Base-by-base conservation (phyloP, 1,284 basidiomycete species). In the Trichosporon asahii region DNA sequence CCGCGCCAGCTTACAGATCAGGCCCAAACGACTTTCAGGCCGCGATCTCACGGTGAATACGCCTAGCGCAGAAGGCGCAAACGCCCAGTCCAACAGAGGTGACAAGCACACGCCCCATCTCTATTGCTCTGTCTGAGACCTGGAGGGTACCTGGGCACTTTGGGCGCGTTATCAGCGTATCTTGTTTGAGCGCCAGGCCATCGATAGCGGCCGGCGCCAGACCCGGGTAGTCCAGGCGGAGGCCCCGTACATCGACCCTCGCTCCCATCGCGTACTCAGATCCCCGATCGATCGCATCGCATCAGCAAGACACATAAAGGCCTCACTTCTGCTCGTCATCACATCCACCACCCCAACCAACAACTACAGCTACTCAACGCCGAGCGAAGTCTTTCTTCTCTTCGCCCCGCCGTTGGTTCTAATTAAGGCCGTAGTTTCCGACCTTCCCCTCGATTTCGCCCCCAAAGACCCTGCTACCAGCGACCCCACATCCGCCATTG, bases 111-210 rank as follows among this genome's bases (percentile, higher is more conserved):
- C 57, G 57, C 57, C 57, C 57, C 57, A 61, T 27, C 29, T 61
- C 57, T 61, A 9, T 18, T 31, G 27, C 31, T n/a, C n/a, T 9
- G 31, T 33, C 31, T 33, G 31, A 33, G 31, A 33, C 31, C 31
- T 33, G 31, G n/a, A 8, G 31, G 31, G 31, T 15, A 29, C 57
- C 27, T 31, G 57, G 29, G 21, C 29, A 23, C 9, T 23, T 23
- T 23, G 21, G 29, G 57, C 27, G 27, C 18, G 57, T 61, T 61
- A 61, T 61, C 57, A 61, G 57, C 57, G 57, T 61, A 61, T 61
- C 57, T 61, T 61, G 57, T 33, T 31, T 31, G 27, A n/a, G 57
- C 29, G 57, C 31, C 31, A 33, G 31, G 31, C n/a, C 31, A 33
- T 33, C 18, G 57, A 53, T 53, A 53, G 49, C 49, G 49, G 49